phyloP scores from a whole-genome alignment of 805 yeast genomes.

The Kodamaea sagamina region DNA sequence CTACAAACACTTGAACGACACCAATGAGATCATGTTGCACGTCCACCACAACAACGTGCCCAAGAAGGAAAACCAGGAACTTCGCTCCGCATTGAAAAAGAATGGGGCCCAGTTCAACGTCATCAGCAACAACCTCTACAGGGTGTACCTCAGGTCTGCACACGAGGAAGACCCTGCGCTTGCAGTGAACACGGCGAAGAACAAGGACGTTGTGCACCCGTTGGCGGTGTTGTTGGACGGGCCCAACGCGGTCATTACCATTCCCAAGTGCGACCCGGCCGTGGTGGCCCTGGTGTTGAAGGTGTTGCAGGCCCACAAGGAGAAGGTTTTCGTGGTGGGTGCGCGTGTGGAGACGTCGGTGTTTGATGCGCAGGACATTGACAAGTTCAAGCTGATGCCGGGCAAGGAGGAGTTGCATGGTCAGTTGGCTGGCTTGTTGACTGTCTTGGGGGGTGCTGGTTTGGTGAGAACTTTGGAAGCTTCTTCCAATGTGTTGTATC shows the following conservation, averaged over 20 bases:
- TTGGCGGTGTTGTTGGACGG: slow-evolving; percentile 71
- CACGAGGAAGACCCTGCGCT: slow-evolving; percentile 74
- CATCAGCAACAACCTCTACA: slow-evolving; percentile 68
- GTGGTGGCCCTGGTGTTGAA: slow-evolving; percentile 63
- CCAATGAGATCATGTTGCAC: slow-evolving; percentile 69
- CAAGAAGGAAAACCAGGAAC: slow-evolving; percentile 63
- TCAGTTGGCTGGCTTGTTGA: slow-evolving; percentile 79
- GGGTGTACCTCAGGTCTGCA: slow-evolving; percentile 73
- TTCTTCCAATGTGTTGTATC: slow-evolving; percentile 64
- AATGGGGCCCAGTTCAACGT: slow-evolving; percentile 73
- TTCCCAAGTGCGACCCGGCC: slow-evolving; percentile 70
- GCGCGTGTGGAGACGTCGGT: slow-evolving; percentile 72
- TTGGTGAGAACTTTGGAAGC: slow-evolving; percentile 78
- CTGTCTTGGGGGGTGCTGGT: slow-evolving; percentile 87
- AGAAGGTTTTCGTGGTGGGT: slow-evolving; percentile 78
- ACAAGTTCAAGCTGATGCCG: slow-evolving; percentile 72
- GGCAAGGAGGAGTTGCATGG: slow-evolving; percentile 69
- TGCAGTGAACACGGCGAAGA: slow-evolving; percentile 47
- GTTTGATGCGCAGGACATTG: slow-evolving; percentile 53
- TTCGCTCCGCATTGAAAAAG: slow-evolving; percentile 61
- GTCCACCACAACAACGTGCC: slow-evolving; percentile 83
- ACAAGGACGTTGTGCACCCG: slow-evolving; percentile 59
- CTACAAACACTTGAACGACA: slow-evolving; percentile 70
- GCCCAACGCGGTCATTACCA: slow-evolving; percentile 78
- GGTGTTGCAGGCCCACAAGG: slow-evolving; percentile 62